Evolutionary conservation across 1,139 yeast species (phyloP).

Genomic region (Yamadazyma dendronema): DNA sequence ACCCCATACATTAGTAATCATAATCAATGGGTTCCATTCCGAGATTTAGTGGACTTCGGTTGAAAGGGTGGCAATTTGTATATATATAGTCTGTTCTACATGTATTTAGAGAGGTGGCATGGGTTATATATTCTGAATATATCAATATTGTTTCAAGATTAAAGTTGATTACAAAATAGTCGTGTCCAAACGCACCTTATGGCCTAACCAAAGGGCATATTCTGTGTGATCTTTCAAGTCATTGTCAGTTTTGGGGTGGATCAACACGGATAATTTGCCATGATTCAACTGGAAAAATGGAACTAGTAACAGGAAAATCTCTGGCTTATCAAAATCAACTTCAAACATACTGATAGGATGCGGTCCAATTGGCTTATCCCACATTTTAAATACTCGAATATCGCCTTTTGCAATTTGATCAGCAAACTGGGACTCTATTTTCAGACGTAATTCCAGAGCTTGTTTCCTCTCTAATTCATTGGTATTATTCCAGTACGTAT

Average conservation of each 20-base stretch:
- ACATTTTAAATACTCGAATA: slow-evolving; percentile 44
- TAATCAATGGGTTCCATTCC: no score
- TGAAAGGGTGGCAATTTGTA: no score
- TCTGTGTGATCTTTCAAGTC: slow-evolving; percentile 48
- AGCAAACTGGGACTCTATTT: slow-evolving; percentile 42
- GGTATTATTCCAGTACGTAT: slow-evolving; percentile 51
- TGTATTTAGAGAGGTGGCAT: no score
- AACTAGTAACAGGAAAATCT: slow-evolving; percentile 25
- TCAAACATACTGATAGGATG: slow-evolving; percentile 52
- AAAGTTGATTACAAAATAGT: slow-evolving; percentile 1
- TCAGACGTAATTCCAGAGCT: slow-evolving; percentile 40
- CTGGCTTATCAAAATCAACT: slow-evolving; percentile 35
- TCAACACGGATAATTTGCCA: slow-evolving; percentile 49
- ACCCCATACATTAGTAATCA: no score
- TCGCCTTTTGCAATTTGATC: slow-evolving; percentile 42
- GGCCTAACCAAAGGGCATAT: slow-evolving; percentile 57
- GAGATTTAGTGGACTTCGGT: no score
- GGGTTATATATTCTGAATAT: no score
- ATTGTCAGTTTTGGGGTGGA: slow-evolving; percentile 52
- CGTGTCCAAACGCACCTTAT: slow-evolving; percentile 21
- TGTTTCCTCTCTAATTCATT: slow-evolving; percentile 30
- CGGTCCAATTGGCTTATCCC: slow-evolving; percentile 57
- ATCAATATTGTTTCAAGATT: no score
- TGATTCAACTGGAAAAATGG: slow-evolving; percentile 51
- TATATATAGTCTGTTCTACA: no score